These are phyloP conservation scores for Phytophthora podocarpi DNA, from an alignment of 352 stramenopile genomes.

Conservation along the genomic window DNA sequence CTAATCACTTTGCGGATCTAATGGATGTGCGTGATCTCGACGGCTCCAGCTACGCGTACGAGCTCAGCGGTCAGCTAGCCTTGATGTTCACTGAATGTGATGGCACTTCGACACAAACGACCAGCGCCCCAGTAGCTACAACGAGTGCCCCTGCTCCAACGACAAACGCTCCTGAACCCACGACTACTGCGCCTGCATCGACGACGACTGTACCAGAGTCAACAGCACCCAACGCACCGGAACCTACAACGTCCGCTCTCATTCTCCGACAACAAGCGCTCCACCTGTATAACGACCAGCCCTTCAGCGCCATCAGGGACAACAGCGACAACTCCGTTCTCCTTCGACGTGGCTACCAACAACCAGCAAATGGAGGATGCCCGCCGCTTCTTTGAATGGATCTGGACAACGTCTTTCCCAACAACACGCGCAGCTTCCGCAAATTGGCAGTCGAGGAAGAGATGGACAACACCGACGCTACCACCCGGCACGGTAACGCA, in stretches of 20 bases:
- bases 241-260: no score
- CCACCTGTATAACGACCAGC: no score
- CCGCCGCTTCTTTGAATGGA: constrained; percentile 12
- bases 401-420: constrained; percentile 17
- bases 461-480: background rate
- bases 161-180: background rate
- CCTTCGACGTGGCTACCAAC: background rate
- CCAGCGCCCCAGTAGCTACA: no score
- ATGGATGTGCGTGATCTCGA: constrained; percentile 42
- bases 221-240: no score
- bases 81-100: constrained; percentile 39
- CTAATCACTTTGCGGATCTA: constrained; percentile 36
- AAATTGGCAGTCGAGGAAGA: constrained; percentile 1
- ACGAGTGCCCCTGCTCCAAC: constrained; percentile 5
- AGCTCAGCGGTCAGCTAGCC: constrained; percentile 36
- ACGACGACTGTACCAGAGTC: no score
- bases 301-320: background rate
- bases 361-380: constrained; percentile 3
- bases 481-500: background rate
- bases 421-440: constrained; percentile 12
- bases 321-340: background rate
- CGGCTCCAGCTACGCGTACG: constrained; percentile 52
- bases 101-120: background rate
- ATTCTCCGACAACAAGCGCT: no score
- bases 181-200: background rate